Conservation (phyloP, 441 rosid genomes). For the Gossypium lobatum region DNA sequence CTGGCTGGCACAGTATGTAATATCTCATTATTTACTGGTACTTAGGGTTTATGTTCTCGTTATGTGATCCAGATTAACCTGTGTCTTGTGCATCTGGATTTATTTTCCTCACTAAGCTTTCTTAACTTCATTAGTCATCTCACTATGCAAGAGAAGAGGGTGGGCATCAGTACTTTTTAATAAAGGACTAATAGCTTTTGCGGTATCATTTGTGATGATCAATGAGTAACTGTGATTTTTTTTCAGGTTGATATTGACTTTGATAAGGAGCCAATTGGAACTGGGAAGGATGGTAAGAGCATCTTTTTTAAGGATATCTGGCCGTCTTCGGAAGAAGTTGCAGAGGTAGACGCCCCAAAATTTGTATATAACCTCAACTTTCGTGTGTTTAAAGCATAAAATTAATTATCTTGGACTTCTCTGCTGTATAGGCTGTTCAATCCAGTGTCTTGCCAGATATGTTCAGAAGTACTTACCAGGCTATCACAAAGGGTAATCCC, state of each 20-base stretch:
- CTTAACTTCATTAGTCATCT: background rate
- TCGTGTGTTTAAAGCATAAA: constrained; percentile 8
- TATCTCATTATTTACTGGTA: background rate
- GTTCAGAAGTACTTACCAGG: constrained; percentile 84
- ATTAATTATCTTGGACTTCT: constrained; percentile 9
- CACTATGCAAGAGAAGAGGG: background rate
- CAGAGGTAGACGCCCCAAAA: constrained; percentile 49
- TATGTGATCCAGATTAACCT: background rate
- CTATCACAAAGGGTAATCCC: constrained; percentile 92
- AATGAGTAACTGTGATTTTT: constrained; percentile 13
- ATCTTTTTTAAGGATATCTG: constrained; percentile 85
- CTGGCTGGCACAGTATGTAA: constrained; percentile 92
- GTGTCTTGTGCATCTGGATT: background rate
- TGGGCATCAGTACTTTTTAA: background rate
- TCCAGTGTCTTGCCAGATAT: constrained; percentile 90
- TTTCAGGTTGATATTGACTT: constrained; percentile 91
- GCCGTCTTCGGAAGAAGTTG: constrained; percentile 90
- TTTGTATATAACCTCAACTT: background rate
- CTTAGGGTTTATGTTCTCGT: background rate
- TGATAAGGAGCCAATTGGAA: constrained; percentile 89
- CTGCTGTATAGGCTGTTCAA: constrained; percentile 70
- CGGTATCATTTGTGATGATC: background rate
- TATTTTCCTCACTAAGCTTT: background rate
- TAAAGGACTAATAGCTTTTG: background rate
- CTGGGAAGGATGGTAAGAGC: constrained; percentile 72